phyloP scores from a whole-genome alignment of 2,329 filamentous ascomycete genomes.

The Rhynchosporium secalis region DNA sequence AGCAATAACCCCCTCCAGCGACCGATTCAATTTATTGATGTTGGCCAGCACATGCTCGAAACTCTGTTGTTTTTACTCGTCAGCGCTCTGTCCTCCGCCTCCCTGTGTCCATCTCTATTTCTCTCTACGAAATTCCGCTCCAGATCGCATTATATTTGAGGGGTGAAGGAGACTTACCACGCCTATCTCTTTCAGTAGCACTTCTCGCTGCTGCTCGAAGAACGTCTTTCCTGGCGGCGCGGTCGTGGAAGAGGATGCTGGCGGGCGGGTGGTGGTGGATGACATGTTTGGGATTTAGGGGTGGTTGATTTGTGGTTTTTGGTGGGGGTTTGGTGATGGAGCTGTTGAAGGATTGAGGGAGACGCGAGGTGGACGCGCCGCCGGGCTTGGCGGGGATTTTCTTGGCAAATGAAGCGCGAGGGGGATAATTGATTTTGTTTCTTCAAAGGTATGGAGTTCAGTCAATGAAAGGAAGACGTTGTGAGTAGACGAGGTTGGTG shows the following conservation, averaged over 20 bases:
- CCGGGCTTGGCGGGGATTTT: no score
- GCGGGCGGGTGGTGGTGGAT: slow-evolving; percentile 28
- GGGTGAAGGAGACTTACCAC: slow-evolving; percentile 50
- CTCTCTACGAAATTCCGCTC: neutral
- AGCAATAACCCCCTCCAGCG: slow-evolving; percentile 85
- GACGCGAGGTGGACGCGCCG: neutral
- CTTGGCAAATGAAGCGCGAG: no score
- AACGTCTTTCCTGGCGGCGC: slow-evolving; percentile 54
- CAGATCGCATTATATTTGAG: neutral
- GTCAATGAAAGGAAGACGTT: no score
- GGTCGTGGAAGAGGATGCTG: slow-evolving; percentile 23
- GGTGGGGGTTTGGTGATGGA: neutral
- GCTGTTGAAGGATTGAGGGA: neutral
- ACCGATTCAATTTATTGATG: slow-evolving; percentile 92
- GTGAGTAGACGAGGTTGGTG: no score
- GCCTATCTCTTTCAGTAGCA: slow-evolving; percentile 71
- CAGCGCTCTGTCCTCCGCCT: neutral
- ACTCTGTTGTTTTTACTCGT: slow-evolving; percentile 46
- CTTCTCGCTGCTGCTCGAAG: slow-evolving; percentile 75
- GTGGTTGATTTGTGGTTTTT: neutral
- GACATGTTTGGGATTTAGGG: slow-evolving; percentile 28
- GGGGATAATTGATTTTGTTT: no score
- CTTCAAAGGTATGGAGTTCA: no score
- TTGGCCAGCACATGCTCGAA: slow-evolving; percentile 93
- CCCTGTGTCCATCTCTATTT: neutral